Conservation (phyloP, 192 early-diverging fungal species). For the Backusella tuberculispora region DNA sequence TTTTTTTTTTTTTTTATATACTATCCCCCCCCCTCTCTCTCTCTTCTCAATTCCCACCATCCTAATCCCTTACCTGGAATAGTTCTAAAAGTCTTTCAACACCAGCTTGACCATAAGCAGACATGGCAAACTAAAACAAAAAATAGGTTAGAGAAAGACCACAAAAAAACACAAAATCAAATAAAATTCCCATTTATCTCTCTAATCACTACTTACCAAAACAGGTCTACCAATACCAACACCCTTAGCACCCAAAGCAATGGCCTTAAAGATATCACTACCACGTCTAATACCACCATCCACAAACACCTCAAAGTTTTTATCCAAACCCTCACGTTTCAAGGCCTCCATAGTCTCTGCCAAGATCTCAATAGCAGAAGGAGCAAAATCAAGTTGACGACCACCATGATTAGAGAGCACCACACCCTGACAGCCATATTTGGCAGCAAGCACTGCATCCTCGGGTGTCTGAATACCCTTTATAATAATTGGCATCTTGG, state of each 20-base stretch:
- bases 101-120: slow-evolving; percentile 82
- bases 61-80: slow-evolving; percentile 53
- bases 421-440: slow-evolving; percentile 80
- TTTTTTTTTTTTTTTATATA: too few relatives aligned
- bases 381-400: slow-evolving; percentile 83
- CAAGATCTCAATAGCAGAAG: slow-evolving; percentile 79
- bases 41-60: too few relatives aligned
- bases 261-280: slow-evolving; percentile 93
- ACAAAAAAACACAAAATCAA: background rate
- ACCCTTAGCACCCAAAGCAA: slow-evolving; percentile 93
- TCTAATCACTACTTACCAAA: slow-evolving; percentile 44
- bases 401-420: slow-evolving; percentile 98
- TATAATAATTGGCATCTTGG: slow-evolving; percentile 83
- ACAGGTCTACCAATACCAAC: slow-evolving; percentile 85
- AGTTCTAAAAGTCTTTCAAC: slow-evolving; percentile 77
- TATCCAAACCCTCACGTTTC: slow-evolving; percentile 47
- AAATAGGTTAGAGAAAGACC: background rate
- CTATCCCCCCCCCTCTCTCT: too few relatives aligned
- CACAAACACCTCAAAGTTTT: slow-evolving; percentile 84
- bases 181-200: background rate
- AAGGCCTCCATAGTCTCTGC: slow-evolving; percentile 84
- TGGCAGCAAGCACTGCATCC: slow-evolving; percentile 86
- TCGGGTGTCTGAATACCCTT: slow-evolving; percentile 93
- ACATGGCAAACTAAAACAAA: slow-evolving; percentile 60
- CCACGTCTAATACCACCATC: slow-evolving; percentile 95